Evolutionary conservation across 176 grass and related monocot genomes (phyloP), one percentile per base, ranked within the genome.

Genomic region (Aegilops bicornis): DNA sequence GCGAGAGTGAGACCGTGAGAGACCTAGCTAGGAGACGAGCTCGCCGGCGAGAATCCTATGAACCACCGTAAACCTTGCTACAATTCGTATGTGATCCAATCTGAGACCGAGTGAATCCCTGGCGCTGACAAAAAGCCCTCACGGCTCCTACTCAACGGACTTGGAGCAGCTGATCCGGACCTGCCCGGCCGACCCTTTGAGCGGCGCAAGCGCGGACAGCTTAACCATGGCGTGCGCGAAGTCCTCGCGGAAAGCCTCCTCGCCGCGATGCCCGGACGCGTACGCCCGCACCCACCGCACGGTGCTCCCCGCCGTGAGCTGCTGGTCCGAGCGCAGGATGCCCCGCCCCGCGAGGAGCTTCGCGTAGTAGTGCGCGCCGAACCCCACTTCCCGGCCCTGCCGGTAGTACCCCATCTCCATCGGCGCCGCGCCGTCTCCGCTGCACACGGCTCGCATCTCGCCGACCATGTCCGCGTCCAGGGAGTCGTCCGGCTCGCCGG

Each of bases 301-400:
- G 13, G 91, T 93, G 72, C 88, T 89, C 43, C 91, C 91, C 10
- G 91, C 91, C 23, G 91, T 93, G 54, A 93, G 88, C 91, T 93
- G 88, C 88, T 93, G 91, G 87, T 93, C 91, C 35, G 91, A 61
- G 4, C 82, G 88, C 65, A 93, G 78, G 65, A 93, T 90, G 73
- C 91, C 91, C 2, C 88, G 65, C 7, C 73, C 88, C 0, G 78
- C 82, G 16, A 93, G 64, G 23, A 93, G 88, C 78, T 68, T 48
- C 17, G 66, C 9, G 60, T 88, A 93, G 85, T 93, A 93, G 82
- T 93, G 91, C 78, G 78, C 79, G 65, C 88, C 85, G 88, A 90
- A 90, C 0, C 91, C 91, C 50, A 92, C 79, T 87, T 87, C 87
- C 35, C 85, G 60, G 0, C 88, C 88, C 82, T 85, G 85, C 78